A percentile compares a stretch with the other conserved stretches of the same genome.
These are phyloP conservation scores for Mucor piriformis DNA, from an alignment of 371 early-diverging fungal genomes.

Conservation along the genomic window DNA sequence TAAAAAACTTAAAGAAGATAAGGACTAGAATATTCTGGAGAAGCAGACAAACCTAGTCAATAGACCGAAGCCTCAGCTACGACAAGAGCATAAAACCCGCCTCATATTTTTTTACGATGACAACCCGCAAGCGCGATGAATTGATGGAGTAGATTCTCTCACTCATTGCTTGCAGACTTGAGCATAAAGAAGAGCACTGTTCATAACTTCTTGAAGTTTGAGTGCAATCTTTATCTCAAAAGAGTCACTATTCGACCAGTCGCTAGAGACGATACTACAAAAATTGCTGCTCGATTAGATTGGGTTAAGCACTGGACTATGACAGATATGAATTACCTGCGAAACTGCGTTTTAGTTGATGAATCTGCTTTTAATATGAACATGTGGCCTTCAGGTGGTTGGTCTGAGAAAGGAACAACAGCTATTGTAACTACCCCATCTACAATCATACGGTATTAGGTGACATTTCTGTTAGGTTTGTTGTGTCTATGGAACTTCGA, in stretches of 20 bases:
- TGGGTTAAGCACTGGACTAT: slow-evolving; percentile 12
- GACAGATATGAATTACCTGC: slow-evolving; percentile 15
- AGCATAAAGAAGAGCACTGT: slow-evolving; percentile 7
- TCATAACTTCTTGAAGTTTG: slow-evolving; percentile 9
- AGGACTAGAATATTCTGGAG: no score
- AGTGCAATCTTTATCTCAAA: slow-evolving; percentile 18
- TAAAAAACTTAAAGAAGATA: no score
- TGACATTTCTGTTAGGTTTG: no score
- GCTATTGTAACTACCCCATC: no score
- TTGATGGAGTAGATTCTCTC: slow-evolving; percentile 16
- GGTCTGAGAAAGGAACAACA: no score
- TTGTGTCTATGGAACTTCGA: no score
- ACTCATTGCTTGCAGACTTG: slow-evolving; percentile 5
- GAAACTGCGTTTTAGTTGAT: neutral
- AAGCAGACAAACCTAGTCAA: no score
- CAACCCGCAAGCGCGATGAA: slow-evolving; percentile 10
- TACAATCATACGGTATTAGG: no score
- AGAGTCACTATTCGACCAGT: slow-evolving; percentile 7
- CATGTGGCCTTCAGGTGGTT: no score
- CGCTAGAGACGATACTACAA: slow-evolving; percentile 7
- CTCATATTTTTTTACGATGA: slow-evolving; percentile 16
- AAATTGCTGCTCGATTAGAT: slow-evolving; percentile 8
- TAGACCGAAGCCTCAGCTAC: slow-evolving; percentile 11
- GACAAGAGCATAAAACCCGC: slow-evolving; percentile 10
- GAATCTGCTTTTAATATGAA: no score